Evolutionary conservation across 31 red algal genomes (phyloP).

Genomic region (Endocladia muricata): DNA sequence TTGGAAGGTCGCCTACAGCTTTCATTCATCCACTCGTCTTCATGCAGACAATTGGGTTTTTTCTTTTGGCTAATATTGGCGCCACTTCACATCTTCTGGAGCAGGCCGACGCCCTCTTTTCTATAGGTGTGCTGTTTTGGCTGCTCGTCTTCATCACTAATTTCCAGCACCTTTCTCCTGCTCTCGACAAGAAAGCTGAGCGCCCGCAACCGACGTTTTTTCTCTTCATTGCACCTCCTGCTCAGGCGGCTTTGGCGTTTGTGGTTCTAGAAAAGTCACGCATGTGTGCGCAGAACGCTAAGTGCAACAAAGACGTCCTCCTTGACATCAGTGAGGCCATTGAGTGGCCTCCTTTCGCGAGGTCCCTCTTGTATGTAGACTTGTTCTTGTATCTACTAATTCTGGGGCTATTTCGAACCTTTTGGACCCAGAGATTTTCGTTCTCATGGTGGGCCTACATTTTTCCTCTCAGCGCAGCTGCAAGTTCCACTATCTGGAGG

Average conservation of each 20-base stretch:
- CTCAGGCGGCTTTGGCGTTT: slow-evolving; percentile 38
- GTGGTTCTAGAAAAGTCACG: slow-evolving; percentile 40
- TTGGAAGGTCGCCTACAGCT: slow-evolving; percentile 21
- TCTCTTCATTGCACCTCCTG: slow-evolving; percentile 68
- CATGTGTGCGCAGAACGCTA: background rate
- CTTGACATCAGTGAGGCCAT: background rate
- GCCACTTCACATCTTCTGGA: slow-evolving; percentile 24
- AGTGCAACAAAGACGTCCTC: background rate
- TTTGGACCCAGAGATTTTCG: slow-evolving; percentile 37
- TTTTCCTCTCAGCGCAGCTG: slow-evolving; percentile 59
- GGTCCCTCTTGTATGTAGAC: slow-evolving; percentile 54
- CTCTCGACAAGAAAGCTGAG: slow-evolving; percentile 22
- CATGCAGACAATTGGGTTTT: slow-evolving; percentile 72
- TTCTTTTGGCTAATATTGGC: slow-evolving; percentile 49
- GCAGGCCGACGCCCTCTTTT: slow-evolving; percentile 38
- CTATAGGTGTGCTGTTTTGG: slow-evolving; percentile 56
- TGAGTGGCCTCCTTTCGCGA: slow-evolving; percentile 14
- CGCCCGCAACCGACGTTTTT: slow-evolving; percentile 54
- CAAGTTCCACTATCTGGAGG: slow-evolving; percentile 13
- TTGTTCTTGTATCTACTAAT: slow-evolving; percentile 69
- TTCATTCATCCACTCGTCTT: slow-evolving; percentile 60
- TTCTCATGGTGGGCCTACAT: slow-evolving; percentile 70
- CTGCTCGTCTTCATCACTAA: slow-evolving; percentile 65
- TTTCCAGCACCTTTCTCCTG: slow-evolving; percentile 52
- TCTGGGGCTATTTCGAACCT: slow-evolving; percentile 50